Conservation (phyloP, 2,329 filamentous ascomycete species). For the Diaporthe sp. region DNA sequence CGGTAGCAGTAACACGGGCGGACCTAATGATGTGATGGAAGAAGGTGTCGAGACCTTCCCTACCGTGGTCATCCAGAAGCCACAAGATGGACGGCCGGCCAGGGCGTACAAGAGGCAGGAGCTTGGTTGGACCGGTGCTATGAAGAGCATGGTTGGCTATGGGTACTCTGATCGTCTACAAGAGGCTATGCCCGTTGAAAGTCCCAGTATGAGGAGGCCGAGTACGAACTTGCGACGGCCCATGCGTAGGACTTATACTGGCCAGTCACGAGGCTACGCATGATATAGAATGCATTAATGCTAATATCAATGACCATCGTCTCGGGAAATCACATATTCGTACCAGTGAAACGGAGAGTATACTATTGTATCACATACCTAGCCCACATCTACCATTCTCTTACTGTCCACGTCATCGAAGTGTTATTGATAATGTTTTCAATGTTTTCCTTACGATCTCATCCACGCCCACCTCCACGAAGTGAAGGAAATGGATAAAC, state of each 20-base stretch:
- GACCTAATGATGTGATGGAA: neutral
- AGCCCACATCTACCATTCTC: too few relatives aligned
- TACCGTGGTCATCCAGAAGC: slow-evolving; percentile 14
- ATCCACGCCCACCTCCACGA: too few relatives aligned
- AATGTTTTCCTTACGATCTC: too few relatives aligned
- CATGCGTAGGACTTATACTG: slow-evolving; percentile 5
- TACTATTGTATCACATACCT: too few relatives aligned
- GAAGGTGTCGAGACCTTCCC: slow-evolving; percentile 13
- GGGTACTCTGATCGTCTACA: neutral
- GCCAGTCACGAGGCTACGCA: neutral
- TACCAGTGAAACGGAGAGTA: too few relatives aligned
- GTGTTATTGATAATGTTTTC: too few relatives aligned
- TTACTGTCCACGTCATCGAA: too few relatives aligned
- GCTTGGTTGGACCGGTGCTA: slow-evolving; percentile 21
- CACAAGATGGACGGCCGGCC: neutral
- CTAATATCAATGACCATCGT: neutral
- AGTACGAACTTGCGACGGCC: neutral
- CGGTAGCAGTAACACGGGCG: neutral
- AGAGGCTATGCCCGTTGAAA: neutral
- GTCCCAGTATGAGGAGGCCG: neutral
- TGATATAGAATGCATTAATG: neutral
- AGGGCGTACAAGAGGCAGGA: slow-evolving; percentile 21
- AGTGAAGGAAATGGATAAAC: too few relatives aligned
- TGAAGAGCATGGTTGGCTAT: slow-evolving; percentile 22
- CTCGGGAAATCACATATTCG: too few relatives aligned